These are phyloP conservation scores for Trifolium fragiferum DNA, from an alignment of 306 rosid species.

Conservation along the genomic window DNA sequence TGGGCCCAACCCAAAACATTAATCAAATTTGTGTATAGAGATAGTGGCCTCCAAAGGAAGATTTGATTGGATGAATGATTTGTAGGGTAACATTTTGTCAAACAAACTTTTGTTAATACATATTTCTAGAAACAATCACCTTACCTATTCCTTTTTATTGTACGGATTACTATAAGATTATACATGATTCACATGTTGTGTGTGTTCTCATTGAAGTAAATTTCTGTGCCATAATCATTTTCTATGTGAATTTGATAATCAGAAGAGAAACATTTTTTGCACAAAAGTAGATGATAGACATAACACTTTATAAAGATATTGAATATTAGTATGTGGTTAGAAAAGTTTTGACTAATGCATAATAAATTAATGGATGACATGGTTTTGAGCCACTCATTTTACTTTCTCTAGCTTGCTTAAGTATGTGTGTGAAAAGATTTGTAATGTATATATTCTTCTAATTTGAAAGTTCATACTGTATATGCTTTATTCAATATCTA, in stretches of 20 bases:
- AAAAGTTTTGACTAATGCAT: slow-evolving; percentile 6
- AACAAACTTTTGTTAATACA: neutral
- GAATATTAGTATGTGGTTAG: slow-evolving; percentile 26
- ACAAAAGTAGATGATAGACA: neutral
- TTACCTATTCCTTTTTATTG: neutral
- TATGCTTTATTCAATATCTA: neutral
- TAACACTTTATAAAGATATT: neutral
- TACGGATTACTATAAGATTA: neutral
- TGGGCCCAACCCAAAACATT: neutral
- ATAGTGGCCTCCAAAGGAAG: neutral
- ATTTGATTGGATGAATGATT: slow-evolving; percentile 7
- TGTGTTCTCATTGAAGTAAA: neutral
- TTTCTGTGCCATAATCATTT: neutral
- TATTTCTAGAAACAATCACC: neutral
- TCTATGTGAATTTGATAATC: neutral
- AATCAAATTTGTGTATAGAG: neutral
- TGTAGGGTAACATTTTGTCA: neutral
- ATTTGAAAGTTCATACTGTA: slow-evolving; percentile 10
- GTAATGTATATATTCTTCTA: neutral
- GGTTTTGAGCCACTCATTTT: slow-evolving; percentile 30
- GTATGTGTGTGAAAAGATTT: neutral
- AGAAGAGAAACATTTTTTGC: neutral
- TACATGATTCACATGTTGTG: neutral
- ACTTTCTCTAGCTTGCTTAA: neutral
- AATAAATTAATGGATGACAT: slow-evolving; percentile 34